Conservation (phyloP, 257 asterid genomes). For the Gentiana macrophylla region DNA sequence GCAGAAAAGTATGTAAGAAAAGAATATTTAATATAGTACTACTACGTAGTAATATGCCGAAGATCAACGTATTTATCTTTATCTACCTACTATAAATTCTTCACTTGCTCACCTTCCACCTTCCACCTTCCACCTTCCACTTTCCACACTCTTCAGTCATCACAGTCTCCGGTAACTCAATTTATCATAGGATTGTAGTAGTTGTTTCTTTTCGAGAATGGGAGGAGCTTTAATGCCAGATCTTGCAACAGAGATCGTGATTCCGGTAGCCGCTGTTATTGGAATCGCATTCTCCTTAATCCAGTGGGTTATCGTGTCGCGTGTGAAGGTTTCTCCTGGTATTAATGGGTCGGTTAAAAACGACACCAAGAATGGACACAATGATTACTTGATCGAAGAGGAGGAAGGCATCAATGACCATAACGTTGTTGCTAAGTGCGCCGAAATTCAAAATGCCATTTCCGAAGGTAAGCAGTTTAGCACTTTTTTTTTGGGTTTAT, state of each 20-base stretch:
- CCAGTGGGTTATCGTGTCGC: conserved; percentile 70
- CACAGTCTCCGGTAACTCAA: conserved; percentile 11
- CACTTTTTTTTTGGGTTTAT: neutral
- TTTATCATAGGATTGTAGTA: conserved; percentile 2
- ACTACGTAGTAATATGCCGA: conserved; percentile 4
- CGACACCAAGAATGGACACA: conserved; percentile 48
- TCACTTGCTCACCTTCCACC: neutral
- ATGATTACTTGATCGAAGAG: conserved; percentile 71
- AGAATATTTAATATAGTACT: neutral
- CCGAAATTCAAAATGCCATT: conserved; percentile 78
- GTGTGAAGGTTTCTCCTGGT: conserved; percentile 45
- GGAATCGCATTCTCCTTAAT: conserved; percentile 64
- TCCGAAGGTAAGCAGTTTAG: conserved; percentile 52
- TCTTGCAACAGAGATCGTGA: conserved; percentile 55
- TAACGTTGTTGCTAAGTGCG: conserved; percentile 63
- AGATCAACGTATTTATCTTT: conserved; percentile 6
- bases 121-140: neutral
- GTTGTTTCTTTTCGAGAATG: conserved; percentile 26
- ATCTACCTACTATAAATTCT: conserved; percentile 10
- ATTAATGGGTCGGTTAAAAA: conserved; percentile 16
- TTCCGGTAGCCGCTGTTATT: conserved; percentile 62
- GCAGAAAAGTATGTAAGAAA: neutral
- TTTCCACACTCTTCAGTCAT: neutral
- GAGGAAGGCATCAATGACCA: conserved; percentile 75
- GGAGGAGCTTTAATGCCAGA: conserved; percentile 51